Base-by-base conservation (phyloP, 1,139 yeast species). In the Waltiozyma sp. region DNA sequence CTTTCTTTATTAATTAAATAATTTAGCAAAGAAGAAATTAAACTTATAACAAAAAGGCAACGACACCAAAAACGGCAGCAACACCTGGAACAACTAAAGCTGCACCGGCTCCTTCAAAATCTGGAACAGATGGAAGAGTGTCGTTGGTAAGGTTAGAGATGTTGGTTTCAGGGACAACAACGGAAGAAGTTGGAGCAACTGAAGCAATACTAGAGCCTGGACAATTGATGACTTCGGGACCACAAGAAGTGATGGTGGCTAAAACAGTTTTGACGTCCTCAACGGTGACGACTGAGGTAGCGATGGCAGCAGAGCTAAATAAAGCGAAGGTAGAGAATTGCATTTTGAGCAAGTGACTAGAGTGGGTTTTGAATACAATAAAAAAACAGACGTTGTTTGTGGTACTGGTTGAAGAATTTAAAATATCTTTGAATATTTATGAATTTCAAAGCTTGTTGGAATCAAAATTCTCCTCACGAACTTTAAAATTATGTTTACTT, bases 21-120 rank as follows among this genome's bases (percentile, higher is more conserved):
- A n/a, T 31, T n/a, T 21, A 21, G 8, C 23, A 21, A 21, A 35
- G 4, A 18, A 18, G 19, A 10, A 11, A 26, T 18, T 24, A 41
- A 31, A 39, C 47, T 51, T 54, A 55, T 48, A 55, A 46, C 45
- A 55, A 46, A 39, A 55, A 44, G 41, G 57, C 58, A 51, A 60
- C 62, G 50, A 60, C 67, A 47, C 62, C 66, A 28, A 56, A 52
- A 47, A 62, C 68, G 50, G 64, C 66, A 45, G 63, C 66, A 61
- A 66, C 68, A 40, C 56, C 59, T 54, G 57, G 55, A 49, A 57
- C 62, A 56, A 46, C 51, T 42, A 48, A 41, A 44, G 47, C 52
- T 49, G 55, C 57, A 53, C 61, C 69, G 50, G 59, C 65, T 62
- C 63, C 66, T 47, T 51, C 61, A 51, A 49, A 63, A 41, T 65